A percentile compares a stretch with the other conserved stretches of the same genome.
phyloP scores from a whole-genome alignment of 306 rosid species.

The Cicer pinnatifidum region DNA sequence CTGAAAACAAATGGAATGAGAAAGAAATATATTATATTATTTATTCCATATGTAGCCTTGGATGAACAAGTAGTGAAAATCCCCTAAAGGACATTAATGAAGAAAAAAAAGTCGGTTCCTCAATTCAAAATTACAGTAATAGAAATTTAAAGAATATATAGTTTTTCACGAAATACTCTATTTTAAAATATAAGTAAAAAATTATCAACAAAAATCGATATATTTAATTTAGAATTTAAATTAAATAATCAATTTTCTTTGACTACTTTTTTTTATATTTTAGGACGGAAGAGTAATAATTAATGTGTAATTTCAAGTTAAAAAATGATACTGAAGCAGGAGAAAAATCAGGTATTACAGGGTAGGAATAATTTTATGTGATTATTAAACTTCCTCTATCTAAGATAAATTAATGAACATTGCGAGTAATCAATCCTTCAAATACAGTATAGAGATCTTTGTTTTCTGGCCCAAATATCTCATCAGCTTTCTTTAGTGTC shows the following conservation, averaged over 20 bases:
- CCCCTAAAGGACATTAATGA: neutral
- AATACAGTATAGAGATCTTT: constrained; percentile 80
- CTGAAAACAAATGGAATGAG: too few relatives aligned
- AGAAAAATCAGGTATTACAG: constrained; percentile 35
- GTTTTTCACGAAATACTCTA: constrained; percentile 8
- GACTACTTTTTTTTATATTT: too few relatives aligned
- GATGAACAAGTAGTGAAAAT: neutral
- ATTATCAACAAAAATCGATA: too few relatives aligned
- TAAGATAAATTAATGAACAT: constrained; percentile 54
- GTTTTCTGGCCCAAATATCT: constrained; percentile 90
- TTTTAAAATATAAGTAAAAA: too few relatives aligned
- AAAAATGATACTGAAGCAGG: constrained; percentile 25
- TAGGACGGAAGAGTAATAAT: neutral
- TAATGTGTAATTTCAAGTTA: constrained; percentile 30
- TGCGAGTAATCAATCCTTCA: constrained; percentile 88
- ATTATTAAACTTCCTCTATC: neutral
- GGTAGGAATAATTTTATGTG: constrained; percentile 1
- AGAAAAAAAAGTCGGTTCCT: constrained; percentile 7
- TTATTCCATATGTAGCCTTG: neutral
- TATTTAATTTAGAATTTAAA: too few relatives aligned
- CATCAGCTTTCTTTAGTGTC: constrained; percentile 85
- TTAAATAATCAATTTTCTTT: too few relatives aligned
- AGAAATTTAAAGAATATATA: constrained; percentile 48
- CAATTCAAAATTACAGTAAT: constrained; percentile 10
- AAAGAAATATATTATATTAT: too few relatives aligned